Evolutionary conservation across 1,284 basidiomycete genomes (phyloP).

Genomic region (Schizophyllum amplum): DNA sequence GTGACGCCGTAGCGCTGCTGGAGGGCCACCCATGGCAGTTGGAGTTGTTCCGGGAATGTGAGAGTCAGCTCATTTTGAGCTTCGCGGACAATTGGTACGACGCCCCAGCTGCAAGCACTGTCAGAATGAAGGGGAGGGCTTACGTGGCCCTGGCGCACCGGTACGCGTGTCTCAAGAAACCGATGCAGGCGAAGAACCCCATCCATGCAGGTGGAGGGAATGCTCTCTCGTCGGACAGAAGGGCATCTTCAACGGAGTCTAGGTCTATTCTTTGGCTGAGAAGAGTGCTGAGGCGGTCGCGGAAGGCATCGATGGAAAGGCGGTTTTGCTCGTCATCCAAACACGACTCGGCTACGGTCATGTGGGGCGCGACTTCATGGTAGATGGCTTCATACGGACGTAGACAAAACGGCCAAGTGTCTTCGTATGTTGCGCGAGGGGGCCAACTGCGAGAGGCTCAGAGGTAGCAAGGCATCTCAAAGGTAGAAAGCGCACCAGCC

Average conservation of each 20-base stretch:
- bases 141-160: conserved; percentile 7
- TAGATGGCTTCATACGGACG: conserved; percentile 11
- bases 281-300: conserved; percentile 9
- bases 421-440: conserved; percentile 13
- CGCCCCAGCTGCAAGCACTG: conserved; percentile 11
- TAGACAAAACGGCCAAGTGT: conserved; percentile 13
- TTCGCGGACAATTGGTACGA: conserved; percentile 16
- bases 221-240: conserved; percentile 11
- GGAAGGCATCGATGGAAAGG: conserved; percentile 13
- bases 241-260: conserved; percentile 9
- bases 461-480: too few relatives aligned
- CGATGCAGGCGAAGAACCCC: conserved; percentile 12
- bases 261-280: conserved; percentile 9
- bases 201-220: conserved; percentile 13
- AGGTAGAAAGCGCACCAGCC: background rate
- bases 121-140: background rate
- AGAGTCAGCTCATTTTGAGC: conserved; percentile 14
- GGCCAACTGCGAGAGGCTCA: conserved; percentile 10
- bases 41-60: conserved; percentile 13
- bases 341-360: conserved; percentile 14
- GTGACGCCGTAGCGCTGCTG: conserved; percentile 14
- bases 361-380: conserved; percentile 11
- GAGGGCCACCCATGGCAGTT: conserved; percentile 12
- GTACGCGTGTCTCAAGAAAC: conserved; percentile 14
- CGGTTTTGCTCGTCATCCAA: conserved; percentile 14